Evolutionary conservation across 495 filamentous ascomycete genomes (phyloP).

Genomic region (Xylaria curta): DNA sequence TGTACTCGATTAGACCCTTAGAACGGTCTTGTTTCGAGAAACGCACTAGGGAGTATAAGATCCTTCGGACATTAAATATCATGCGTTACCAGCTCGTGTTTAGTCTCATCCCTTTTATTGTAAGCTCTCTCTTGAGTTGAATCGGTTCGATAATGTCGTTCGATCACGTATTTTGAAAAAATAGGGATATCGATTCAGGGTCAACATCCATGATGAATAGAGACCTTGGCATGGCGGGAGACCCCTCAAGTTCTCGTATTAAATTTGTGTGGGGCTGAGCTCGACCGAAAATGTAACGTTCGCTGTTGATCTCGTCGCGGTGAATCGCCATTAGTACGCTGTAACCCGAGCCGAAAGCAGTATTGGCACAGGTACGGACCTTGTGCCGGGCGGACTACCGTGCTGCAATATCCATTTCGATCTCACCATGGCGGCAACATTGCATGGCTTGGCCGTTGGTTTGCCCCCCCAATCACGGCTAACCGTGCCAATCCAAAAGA

Average conservation of each 20-base stretch:
- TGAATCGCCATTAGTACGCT: background rate
- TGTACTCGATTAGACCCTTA: background rate
- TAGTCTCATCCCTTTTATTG: background rate
- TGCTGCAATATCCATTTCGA: conserved; percentile 6
- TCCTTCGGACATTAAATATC: background rate
- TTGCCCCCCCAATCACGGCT: conserved; percentile 13
- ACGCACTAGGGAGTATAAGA: background rate
- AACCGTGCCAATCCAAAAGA: background rate
- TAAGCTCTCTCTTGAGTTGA: background rate
- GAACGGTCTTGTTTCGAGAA: background rate
- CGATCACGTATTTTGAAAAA: too few relatives aligned
- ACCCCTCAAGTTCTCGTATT: conserved; percentile 20
- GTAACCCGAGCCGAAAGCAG: conserved; percentile 19
- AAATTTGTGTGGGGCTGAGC: conserved; percentile 16
- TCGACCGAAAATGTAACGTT: conserved; percentile 11
- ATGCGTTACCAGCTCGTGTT: background rate
- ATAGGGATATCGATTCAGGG: background rate
- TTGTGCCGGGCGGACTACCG: conserved; percentile 8
- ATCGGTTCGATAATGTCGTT: background rate
- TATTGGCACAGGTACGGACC: conserved; percentile 19
- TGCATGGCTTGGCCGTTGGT: conserved; percentile 5
- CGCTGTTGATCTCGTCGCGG: conserved; percentile 21
- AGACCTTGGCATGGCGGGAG: conserved; percentile 15
- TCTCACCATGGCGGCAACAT: conserved; percentile 10
- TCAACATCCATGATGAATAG: background rate